These are phyloP conservation scores for Herpotrichia juniperi DNA, from an alignment of 2,329 filamentous ascomycete species.

Conservation along the genomic window DNA sequence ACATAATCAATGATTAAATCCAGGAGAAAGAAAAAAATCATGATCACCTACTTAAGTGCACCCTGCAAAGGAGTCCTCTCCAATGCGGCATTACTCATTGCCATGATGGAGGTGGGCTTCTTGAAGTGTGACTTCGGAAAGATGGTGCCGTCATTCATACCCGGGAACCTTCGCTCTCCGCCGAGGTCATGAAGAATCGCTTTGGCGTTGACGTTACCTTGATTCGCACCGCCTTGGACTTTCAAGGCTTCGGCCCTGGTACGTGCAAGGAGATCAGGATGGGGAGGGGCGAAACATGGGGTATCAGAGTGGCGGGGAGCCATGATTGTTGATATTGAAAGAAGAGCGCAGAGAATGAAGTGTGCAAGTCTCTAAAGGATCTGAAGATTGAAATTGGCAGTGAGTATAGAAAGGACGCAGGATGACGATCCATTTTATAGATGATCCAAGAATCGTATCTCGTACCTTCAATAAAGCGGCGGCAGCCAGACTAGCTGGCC, in stretches of 20 bases:
- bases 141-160: constrained; percentile 30
- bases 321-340: constrained; percentile 12
- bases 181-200: not conserved
- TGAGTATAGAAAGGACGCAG: not conserved
- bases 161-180: constrained; percentile 12
- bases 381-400: not conserved
- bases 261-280: constrained; percentile 22
- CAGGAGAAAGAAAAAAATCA: too few relatives aligned
- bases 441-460: not conserved
- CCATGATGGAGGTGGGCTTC: constrained; percentile 17
- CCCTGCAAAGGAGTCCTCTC: constrained; percentile 24
- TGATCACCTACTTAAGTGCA: constrained; percentile 18
- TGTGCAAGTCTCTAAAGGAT: not conserved
- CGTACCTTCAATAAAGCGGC: not conserved
- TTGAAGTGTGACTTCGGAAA: constrained; percentile 23
- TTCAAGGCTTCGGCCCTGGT: constrained; percentile 8
- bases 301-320: constrained; percentile 13
- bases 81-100: constrained; percentile 20
- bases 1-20: not conserved
- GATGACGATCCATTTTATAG: not conserved
- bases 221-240: constrained; percentile 5
- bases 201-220: not conserved
- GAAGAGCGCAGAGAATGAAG: not conserved
- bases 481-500: not conserved
- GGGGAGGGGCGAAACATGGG: constrained; percentile 26